Conservation (phyloP, 2,329 filamentous ascomycete species). For the Catunica adiposa region DNA sequence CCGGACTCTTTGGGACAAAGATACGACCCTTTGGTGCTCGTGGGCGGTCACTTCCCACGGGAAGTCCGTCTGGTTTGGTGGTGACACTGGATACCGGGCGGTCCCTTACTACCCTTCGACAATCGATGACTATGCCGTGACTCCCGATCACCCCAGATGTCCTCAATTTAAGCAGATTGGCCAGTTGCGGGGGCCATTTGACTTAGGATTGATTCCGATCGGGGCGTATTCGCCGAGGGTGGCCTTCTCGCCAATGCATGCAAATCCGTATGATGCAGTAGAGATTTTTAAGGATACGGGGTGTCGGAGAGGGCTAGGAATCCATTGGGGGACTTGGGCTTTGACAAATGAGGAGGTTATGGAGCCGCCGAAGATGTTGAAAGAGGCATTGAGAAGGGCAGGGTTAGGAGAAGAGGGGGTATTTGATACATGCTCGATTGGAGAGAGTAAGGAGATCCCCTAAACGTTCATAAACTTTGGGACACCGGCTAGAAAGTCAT, state of each 20-base stretch:
- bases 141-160: slow-evolving; percentile 52
- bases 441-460: slow-evolving; percentile 70
- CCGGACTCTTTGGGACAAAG: slow-evolving; percentile 50
- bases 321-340: slow-evolving; percentile 89
- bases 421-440: slow-evolving; percentile 73
- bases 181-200: slow-evolving; percentile 63
- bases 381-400: slow-evolving; percentile 51
- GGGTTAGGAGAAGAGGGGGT: slow-evolving; percentile 52
- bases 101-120: slow-evolving; percentile 48
- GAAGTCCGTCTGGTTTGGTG: slow-evolving; percentile 72
- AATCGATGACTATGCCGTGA: slow-evolving; percentile 53
- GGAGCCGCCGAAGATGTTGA: slow-evolving; percentile 61
- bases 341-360: slow-evolving; percentile 71
- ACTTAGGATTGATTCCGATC: slow-evolving; percentile 83
- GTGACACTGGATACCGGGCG: slow-evolving; percentile 78
- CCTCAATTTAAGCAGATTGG: slow-evolving; percentile 81
- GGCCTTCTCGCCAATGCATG: slow-evolving; percentile 68
- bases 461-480: no score
- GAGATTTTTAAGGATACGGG: slow-evolving; percentile 77
- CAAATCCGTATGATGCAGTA: slow-evolving; percentile 71
- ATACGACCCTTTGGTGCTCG: slow-evolving; percentile 69
- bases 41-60: slow-evolving; percentile 63
- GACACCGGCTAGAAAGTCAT: no score
- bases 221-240: slow-evolving; percentile 64
- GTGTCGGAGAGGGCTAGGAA: slow-evolving; percentile 63